phyloP scores from a whole-genome alignment of 768 basidiomycete species.

The Coprinopsis cinerea region DNA sequence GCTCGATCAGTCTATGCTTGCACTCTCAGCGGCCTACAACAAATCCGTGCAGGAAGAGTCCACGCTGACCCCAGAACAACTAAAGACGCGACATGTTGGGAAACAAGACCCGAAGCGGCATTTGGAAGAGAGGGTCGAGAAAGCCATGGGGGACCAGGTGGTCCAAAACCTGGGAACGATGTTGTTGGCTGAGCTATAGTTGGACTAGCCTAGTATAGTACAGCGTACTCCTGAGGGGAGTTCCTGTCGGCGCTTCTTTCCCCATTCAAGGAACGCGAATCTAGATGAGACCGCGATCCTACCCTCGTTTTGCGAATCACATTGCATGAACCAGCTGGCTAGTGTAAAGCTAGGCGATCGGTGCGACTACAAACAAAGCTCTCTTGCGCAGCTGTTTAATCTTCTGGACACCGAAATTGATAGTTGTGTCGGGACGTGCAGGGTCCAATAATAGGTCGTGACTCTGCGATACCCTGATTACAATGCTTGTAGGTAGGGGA shows the following conservation, averaged over 20 bases:
- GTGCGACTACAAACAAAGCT: too few species aligned
- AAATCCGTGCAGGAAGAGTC: constrained; percentile 98
- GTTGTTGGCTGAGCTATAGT: constrained; percentile 84
- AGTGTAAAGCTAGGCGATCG: too few species aligned
- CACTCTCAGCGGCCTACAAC: constrained; percentile 90
- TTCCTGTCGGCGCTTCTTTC: too few species aligned
- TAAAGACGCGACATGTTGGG: constrained; percentile 96
- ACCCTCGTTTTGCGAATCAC: too few species aligned
- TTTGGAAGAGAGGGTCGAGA: constrained; percentile 94
- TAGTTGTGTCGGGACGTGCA: not conserved
- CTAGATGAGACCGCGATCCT: not conserved
- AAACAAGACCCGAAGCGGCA: constrained; percentile 98
- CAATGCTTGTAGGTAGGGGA: not conserved
- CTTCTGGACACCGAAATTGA: too few species aligned
- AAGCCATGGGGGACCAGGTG: constrained; percentile 96
- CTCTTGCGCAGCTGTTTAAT: too few species aligned
- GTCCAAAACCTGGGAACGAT: constrained; percentile 94
- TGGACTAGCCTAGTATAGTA: too few species aligned
- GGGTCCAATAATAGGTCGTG: not conserved
- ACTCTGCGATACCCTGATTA: too few species aligned
- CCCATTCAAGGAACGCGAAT: constrained; percentile 1
- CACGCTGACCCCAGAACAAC: constrained; percentile 86
- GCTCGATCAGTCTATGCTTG: constrained; percentile 74
- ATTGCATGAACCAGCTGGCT: too few species aligned
- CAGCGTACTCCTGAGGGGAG: too few species aligned